phyloP scores from a whole-genome alignment of 106 monocot species.

The Ottelia alismoides region DNA sequence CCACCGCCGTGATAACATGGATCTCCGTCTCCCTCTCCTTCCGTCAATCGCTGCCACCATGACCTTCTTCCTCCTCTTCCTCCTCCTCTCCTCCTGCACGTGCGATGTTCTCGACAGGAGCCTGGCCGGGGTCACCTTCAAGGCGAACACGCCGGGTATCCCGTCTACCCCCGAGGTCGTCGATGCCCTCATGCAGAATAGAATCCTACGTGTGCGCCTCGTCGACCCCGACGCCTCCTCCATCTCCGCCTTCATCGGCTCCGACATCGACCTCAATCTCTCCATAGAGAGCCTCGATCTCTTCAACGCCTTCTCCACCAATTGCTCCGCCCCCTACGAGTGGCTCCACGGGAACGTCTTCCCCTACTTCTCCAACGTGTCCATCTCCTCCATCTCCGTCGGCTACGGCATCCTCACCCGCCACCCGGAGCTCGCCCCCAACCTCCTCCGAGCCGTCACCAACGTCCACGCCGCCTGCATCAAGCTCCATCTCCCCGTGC shows the following conservation, averaged over 20 bases:
- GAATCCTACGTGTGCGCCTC: conserved; percentile 3
- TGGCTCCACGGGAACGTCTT: conserved; percentile 1
- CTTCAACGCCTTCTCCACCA: not conserved
- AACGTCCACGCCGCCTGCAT: conserved; percentile 7
- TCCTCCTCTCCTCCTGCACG: too few relatives aligned
- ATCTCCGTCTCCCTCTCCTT: too few relatives aligned
- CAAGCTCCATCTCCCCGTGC: not conserved
- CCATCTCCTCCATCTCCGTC: conserved; percentile 11
- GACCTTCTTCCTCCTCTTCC: too few relatives aligned
- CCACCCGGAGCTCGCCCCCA: conserved; percentile 1
- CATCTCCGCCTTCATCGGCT: conserved; percentile 8
- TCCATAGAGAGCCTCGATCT: conserved; percentile 1
- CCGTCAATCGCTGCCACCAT: too few relatives aligned
- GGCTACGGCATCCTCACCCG: conserved; percentile 5
- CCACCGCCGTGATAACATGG: too few relatives aligned
- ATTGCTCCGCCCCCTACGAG: not conserved
- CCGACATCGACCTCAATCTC: conserved; percentile 11
- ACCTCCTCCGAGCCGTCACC: conserved; percentile 8
- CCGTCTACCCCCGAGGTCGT: conserved; percentile 1
- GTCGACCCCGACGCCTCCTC: not conserved
- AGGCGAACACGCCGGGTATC: conserved; percentile 1
- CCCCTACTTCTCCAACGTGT: not conserved
- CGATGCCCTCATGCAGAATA: not conserved
- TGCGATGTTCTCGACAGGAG: too few relatives aligned
- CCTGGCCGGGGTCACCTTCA: conserved; percentile 8